Conservation (phyloP, 176 grass and related monocot species). For the Avena atlantica region DNA sequence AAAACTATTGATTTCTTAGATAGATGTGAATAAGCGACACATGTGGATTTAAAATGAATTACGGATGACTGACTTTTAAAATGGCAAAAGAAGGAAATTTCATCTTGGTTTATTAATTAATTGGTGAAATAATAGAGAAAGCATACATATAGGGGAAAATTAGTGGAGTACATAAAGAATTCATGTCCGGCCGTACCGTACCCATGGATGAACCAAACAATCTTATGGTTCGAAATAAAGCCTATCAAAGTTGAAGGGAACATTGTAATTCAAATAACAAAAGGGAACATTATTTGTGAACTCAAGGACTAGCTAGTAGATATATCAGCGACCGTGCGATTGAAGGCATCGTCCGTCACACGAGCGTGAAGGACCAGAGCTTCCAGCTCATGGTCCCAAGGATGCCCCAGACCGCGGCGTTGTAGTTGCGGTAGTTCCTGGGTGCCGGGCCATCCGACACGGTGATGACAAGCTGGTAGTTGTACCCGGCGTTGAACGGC, state of each 20-base stretch:
- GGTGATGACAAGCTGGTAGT: constrained; percentile 14
- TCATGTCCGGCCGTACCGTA: not conserved
- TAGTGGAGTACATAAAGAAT: not conserved
- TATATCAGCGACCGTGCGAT: not conserved
- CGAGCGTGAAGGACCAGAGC: constrained; percentile 3
- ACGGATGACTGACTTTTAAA: no score
- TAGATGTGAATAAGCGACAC: no score
- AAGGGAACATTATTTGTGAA: not conserved
- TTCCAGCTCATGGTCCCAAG: not conserved
- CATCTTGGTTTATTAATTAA: no score
- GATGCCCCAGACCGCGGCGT: constrained; percentile 4
- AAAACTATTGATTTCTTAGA: no score
- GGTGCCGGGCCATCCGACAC: not conserved
- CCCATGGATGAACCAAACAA: not conserved
- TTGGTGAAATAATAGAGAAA: not conserved
- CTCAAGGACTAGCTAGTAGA: not conserved
- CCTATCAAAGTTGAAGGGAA: not conserved
- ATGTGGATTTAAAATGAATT: no score
- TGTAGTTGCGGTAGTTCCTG: not conserved
- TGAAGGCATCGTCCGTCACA: not conserved
- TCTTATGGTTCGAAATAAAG: not conserved
- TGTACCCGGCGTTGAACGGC: not conserved
- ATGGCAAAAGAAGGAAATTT: no score
- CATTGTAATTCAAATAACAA: not conserved
- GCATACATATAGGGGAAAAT: not conserved